Evolutionary conservation across 2,329 filamentous ascomycete genomes (phyloP).

Genomic region (Ophiostoma angusticollis): DNA sequence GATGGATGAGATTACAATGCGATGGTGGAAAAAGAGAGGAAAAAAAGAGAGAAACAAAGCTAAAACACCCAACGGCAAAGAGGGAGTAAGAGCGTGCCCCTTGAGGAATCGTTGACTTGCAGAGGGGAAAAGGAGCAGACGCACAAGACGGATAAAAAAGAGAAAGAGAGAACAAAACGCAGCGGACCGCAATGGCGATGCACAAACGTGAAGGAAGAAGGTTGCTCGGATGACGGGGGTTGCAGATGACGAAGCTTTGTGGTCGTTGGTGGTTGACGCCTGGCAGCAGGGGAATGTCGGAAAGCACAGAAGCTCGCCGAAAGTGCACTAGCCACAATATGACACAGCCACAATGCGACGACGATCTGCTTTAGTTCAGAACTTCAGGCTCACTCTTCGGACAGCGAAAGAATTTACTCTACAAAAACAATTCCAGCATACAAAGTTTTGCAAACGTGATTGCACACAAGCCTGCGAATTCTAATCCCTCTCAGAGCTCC

Average conservation of each 20-base stretch:
- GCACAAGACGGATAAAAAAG: background rate
- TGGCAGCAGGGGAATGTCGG: too few species aligned
- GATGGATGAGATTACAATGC: background rate
- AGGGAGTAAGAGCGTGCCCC: background rate
- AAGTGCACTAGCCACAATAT: too few species aligned
- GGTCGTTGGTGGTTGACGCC: background rate
- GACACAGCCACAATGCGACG: too few species aligned
- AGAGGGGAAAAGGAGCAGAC: slow-evolving; percentile 1
- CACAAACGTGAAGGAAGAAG: background rate
- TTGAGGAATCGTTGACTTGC: slow-evolving; percentile 2
- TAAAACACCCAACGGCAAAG: slow-evolving; percentile 3
- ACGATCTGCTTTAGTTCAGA: too few species aligned
- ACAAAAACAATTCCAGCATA: too few species aligned
- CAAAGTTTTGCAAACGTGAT: background rate
- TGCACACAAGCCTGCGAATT: slow-evolving; percentile 2
- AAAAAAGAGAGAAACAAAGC: slow-evolving; percentile 8
- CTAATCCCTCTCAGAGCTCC: background rate
- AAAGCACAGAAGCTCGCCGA: too few species aligned
- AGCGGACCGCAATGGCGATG: slow-evolving; percentile 4
- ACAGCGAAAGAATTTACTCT: too few species aligned
- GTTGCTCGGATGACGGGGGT: background rate
- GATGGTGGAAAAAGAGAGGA: background rate
- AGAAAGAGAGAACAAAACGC: background rate
- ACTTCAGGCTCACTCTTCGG: too few species aligned
- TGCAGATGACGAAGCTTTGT: slow-evolving; percentile 13